These are phyloP conservation scores for Debaryomyces tyrocola DNA, from an alignment of 805 yeast genomes.

Conservation along the genomic window DNA sequence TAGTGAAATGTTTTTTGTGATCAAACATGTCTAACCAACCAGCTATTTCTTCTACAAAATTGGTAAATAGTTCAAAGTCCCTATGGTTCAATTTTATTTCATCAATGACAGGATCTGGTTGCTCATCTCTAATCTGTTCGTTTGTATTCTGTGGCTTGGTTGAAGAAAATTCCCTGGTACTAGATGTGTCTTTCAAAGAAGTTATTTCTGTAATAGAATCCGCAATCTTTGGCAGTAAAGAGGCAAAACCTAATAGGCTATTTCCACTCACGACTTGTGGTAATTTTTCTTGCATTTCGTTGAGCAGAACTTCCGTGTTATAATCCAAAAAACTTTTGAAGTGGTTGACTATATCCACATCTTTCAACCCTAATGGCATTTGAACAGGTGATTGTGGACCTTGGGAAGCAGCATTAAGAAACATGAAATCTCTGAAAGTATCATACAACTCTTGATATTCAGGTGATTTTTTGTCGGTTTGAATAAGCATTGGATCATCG, in stretches of 20 bases:
- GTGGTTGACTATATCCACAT: background rate
- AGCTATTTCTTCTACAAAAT: constrained; percentile 2
- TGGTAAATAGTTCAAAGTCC: constrained; percentile 1
- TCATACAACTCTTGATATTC: constrained; percentile 1
- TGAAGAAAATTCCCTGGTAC: too few relatives aligned
- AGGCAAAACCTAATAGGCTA: too few relatives aligned
- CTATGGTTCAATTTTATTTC: constrained; percentile 2
- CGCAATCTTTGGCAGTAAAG: too few relatives aligned
- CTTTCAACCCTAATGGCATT: background rate
- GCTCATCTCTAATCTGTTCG: too few relatives aligned
- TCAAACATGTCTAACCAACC: constrained; percentile 4
- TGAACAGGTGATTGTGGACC: background rate
- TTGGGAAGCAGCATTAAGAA: background rate
- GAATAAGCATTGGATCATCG: background rate
- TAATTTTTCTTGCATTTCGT: background rate
- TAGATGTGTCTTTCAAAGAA: too few relatives aligned
- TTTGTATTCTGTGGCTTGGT: too few relatives aligned
- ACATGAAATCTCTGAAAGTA: background rate
- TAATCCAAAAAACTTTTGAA: background rate
- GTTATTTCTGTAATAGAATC: too few relatives aligned
- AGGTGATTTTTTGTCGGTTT: background rate
- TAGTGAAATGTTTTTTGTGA: constrained; percentile 2
- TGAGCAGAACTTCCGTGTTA: background rate
- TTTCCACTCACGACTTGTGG: background rate
- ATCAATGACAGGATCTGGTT: background rate